These are phyloP conservation scores for Pleurotus tuoliensis DNA, from an alignment of 768 basidiomycete species.

Conservation along the genomic window DNA sequence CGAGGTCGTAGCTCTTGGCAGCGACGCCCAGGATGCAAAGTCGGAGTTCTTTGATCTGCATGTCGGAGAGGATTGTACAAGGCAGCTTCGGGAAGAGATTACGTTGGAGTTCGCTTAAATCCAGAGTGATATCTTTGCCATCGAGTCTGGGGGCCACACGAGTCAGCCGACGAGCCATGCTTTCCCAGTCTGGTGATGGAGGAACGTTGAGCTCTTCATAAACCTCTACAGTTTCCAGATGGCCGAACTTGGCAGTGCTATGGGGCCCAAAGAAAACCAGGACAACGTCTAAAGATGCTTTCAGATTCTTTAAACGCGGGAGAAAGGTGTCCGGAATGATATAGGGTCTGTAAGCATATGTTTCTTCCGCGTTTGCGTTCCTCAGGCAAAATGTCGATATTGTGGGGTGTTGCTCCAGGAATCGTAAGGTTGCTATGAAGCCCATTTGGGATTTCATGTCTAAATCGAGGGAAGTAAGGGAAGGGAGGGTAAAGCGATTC, in stretches of 20 bases:
- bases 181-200: background rate
- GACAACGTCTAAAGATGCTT: background rate
- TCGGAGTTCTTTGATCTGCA: no score
- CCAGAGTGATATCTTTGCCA: background rate
- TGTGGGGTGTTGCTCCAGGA: slow-evolving; percentile 21
- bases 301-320: slow-evolving; percentile 15
- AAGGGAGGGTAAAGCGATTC: slow-evolving; percentile 14
- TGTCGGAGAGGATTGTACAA: no score
- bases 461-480: slow-evolving; percentile 15
- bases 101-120: no score
- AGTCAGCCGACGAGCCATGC: background rate
- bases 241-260: background rate
- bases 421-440: slow-evolving; percentile 16
- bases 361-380: slow-evolving; percentile 5
- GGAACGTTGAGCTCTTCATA: background rate
- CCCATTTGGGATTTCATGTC: slow-evolving; percentile 12
- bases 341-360: background rate
- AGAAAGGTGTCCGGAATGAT: slow-evolving; percentile 4
- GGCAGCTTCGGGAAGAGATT: no score
- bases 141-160: background rate
- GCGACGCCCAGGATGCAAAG: no score
- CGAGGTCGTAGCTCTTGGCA: no score
- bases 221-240: background rate
- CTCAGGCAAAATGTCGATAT: slow-evolving; percentile 15
- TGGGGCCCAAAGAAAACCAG: background rate